Evolutionary conservation across 2,329 filamentous ascomycete species (phyloP).

Genomic region (Paraphoma chrysanthemicola): DNA sequence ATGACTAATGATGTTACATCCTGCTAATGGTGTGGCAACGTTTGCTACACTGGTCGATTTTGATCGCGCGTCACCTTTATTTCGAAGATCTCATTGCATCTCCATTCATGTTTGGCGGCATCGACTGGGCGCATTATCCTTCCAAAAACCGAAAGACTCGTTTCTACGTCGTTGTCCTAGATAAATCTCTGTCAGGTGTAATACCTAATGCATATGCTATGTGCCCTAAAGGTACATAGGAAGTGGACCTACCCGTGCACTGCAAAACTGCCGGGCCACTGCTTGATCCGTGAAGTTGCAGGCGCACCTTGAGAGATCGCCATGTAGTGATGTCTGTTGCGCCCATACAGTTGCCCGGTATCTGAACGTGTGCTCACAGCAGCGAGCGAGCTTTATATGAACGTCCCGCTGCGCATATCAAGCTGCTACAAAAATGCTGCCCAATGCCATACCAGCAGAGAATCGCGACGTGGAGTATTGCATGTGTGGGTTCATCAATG

Average conservation of each 20-base stretch:
- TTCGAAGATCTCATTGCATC: background rate
- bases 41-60: background rate
- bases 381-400: no score
- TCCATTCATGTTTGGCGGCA: conserved; percentile 7
- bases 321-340: no score
- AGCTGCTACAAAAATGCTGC: background rate
- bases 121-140: conserved; percentile 6
- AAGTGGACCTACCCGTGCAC: no score
- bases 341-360: no score
- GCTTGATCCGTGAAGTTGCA: no score
- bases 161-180: background rate
- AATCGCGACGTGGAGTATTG: background rate
- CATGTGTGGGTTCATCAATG: conserved; percentile 6
- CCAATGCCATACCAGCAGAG: background rate
- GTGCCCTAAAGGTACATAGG: no score
- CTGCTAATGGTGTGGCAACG: conserved; percentile 14
- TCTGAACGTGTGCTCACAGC: no score
- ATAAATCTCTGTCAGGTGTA: background rate
- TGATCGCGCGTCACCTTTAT: background rate
- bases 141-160: background rate
- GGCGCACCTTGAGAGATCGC: no score
- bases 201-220: background rate
- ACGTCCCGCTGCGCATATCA: no score
- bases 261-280: no score
- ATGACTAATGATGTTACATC: conserved; percentile 5